Conservation (phyloP, 75 land plant species). For the Selaginella tamariscina region DNA sequence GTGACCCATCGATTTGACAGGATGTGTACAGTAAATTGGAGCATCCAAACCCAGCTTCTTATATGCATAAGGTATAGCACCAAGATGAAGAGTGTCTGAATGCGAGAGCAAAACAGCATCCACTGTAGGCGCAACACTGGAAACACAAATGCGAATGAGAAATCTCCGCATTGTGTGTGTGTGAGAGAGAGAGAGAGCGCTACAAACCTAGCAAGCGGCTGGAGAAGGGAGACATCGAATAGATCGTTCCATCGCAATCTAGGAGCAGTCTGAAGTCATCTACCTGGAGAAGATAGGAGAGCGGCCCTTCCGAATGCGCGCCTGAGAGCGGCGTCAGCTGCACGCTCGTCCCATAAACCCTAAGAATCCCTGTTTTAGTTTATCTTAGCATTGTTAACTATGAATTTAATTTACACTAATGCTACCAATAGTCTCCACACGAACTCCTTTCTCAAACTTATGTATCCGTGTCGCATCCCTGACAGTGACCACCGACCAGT, state of each 20-base stretch:
- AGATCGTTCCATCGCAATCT: slow-evolving; percentile 98
- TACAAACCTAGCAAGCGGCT: slow-evolving; percentile 62
- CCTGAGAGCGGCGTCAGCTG: slow-evolving; percentile 84
- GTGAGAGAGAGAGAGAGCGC: background rate
- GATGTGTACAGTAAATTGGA: slow-evolving; percentile 73
- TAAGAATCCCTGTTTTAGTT: background rate
- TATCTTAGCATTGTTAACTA: background rate
- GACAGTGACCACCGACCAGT: background rate
- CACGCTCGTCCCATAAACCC: slow-evolving; percentile 50
- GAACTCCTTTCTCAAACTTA: background rate
- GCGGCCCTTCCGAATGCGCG: slow-evolving; percentile 80
- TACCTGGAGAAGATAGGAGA: slow-evolving; percentile 69
- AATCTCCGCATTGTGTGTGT: too few relatives aligned
- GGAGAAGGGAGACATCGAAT: slow-evolving; percentile 58
- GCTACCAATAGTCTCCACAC: too few relatives aligned
- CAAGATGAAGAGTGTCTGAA: slow-evolving; percentile 83
- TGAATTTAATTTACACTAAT: too few relatives aligned
- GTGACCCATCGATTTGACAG: slow-evolving; percentile 72
- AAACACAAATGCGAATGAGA: background rate
- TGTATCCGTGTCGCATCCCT: background rate
- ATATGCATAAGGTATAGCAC: slow-evolving; percentile 86
- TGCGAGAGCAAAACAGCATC: slow-evolving; percentile 93
- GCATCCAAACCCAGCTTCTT: slow-evolving; percentile 77
- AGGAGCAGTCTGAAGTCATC: slow-evolving; percentile 86
- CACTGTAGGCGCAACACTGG: slow-evolving; percentile 64